These are phyloP conservation scores for Didymella exigua DNA, from an alignment of 2,329 filamentous ascomycete genomes.

Conservation along the genomic window DNA sequence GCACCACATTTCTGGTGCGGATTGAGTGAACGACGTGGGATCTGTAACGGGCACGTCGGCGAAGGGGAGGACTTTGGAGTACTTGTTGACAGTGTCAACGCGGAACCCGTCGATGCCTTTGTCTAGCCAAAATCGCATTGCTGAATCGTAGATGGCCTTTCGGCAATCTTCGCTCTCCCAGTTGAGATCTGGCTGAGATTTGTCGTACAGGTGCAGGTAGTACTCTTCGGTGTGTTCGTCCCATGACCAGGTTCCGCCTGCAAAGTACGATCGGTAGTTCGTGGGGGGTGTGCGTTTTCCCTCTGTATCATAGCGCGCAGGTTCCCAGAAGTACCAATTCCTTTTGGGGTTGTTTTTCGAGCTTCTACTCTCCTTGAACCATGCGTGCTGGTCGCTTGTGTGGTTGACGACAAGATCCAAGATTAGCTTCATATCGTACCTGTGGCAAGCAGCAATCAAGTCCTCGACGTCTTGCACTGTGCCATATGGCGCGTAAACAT, in stretches of 20 bases:
- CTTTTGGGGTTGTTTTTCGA: constrained; percentile 67
- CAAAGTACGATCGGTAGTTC: constrained; percentile 54
- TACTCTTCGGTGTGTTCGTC: constrained; percentile 55
- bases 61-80: constrained; percentile 53
- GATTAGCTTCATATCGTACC: constrained; percentile 71
- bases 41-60: constrained; percentile 52
- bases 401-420: constrained; percentile 81
- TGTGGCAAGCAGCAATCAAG: constrained; percentile 64
- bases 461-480: constrained; percentile 69
- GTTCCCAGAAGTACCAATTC: constrained; percentile 74
- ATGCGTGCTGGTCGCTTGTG: constrained; percentile 72
- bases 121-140: constrained; percentile 56
- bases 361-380: constrained; percentile 71
- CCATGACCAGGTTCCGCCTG: constrained; percentile 51
- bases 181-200: constrained; percentile 56
- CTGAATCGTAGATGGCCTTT: constrained; percentile 52
- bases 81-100: constrained; percentile 57
- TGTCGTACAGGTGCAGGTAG: constrained; percentile 55
- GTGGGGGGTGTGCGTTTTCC: constrained; percentile 65
- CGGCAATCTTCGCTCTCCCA: constrained; percentile 55
- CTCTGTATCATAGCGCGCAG: constrained; percentile 57
- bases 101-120: constrained; percentile 55
- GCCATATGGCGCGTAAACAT: constrained; percentile 69
- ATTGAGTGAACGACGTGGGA: constrained; percentile 52
- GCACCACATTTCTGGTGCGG: constrained; percentile 57